Base-by-base conservation (phyloP, 345 rosid species). In the Eucalyptus shirleyi region DNA sequence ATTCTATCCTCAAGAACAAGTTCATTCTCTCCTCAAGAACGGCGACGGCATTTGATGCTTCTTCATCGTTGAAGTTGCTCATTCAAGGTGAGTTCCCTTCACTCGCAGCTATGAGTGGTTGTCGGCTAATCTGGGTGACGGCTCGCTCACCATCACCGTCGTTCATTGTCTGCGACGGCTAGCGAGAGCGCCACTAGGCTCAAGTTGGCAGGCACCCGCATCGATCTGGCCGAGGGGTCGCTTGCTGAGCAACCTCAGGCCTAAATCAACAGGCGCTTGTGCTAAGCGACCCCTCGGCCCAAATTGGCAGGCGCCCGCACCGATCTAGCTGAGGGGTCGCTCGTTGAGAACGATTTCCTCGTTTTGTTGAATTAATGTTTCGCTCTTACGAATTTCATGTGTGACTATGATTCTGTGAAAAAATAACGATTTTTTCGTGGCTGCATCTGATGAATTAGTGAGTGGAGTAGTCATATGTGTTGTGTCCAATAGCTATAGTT, bases 231-330 rank as follows among this genome's bases (percentile, higher is more conserved):
- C 0, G 3, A 2, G 51, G 7, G 51, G 18, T 15, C 7, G 7
- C 51, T 50, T 50, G 51, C 18, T 0, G 3, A 50, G 51, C 17
- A 0, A 50, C 50, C 51, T 0, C 0, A 3, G 51, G 18, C 51
- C 7, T 14, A 6, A 14, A 50, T 50, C 1, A 1, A 50, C 1
- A 0, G 0, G 51, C 1, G 3, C 51, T 0, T 0, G 18, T 50
- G 51, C 0, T 3, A 0, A 50, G 51, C 18, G 0, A 50, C 3
- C 51, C 51, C 18, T 50, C 7, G 7, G 18, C 51, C 3, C 0
- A 1, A 50, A 50, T 50, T 50, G 51, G 51, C 1, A 0, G 1
- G 18, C 6, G 18, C 51, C 0, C 7, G 7, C 18, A 50, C 7
- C 1, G 18, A 50, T 15, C 51, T 50, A 15, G 51, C 7, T 1